These are phyloP conservation scores for Maudiozyma turicensis DNA, from an alignment of 805 yeast genomes.

Conservation along the genomic window DNA sequence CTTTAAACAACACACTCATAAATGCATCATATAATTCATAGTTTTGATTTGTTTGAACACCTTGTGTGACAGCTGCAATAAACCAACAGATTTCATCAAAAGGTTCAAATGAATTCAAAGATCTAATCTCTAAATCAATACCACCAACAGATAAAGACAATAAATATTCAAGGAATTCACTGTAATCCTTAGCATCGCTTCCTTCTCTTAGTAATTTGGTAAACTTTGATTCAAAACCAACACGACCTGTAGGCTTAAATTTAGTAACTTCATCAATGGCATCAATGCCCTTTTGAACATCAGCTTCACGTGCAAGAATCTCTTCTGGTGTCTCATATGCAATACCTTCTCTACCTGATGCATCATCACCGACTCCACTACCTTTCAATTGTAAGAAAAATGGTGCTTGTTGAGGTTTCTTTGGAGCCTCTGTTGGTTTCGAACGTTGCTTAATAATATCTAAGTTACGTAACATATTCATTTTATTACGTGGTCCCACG, in stretches of 20 bases:
- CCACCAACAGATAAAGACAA: slow-evolving; percentile 60
- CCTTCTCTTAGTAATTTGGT: slow-evolving; percentile 55
- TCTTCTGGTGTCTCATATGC: slow-evolving; percentile 17
- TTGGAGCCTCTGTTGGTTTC: slow-evolving; percentile 82
- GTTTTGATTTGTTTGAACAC: slow-evolving; percentile 46
- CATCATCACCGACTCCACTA: slow-evolving; percentile 61
- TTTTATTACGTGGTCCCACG: slow-evolving; percentile 64
- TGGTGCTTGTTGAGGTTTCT: slow-evolving; percentile 69
- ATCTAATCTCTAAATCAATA: slow-evolving; percentile 79
- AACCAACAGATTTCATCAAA: slow-evolving; percentile 56
- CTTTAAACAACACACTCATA: slow-evolving; percentile 59
- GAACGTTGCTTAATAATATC: slow-evolving; percentile 80
- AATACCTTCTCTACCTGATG: slow-evolving; percentile 35
- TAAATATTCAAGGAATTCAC: slow-evolving; percentile 45
- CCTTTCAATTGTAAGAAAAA: slow-evolving; percentile 71
- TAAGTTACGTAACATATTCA: slow-evolving; percentile 66
- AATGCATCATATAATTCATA: slow-evolving; percentile 78
- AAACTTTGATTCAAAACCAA: slow-evolving; percentile 63
- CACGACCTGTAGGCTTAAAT: slow-evolving; percentile 23
- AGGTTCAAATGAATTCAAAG: slow-evolving; percentile 60
- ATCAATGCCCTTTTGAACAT: slow-evolving; percentile 10
- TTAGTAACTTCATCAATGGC: slow-evolving; percentile 25
- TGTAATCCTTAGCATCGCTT: slow-evolving; percentile 32
- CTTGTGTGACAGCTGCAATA: slow-evolving; percentile 55
- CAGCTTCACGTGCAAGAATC: slow-evolving; percentile 8